A percentile compares a stretch with the other conserved stretches of the same genome.
Evolutionary conservation across 805 yeast genomes (phyloP).

Genomic region (Barnettozyma wickerhamii): DNA sequence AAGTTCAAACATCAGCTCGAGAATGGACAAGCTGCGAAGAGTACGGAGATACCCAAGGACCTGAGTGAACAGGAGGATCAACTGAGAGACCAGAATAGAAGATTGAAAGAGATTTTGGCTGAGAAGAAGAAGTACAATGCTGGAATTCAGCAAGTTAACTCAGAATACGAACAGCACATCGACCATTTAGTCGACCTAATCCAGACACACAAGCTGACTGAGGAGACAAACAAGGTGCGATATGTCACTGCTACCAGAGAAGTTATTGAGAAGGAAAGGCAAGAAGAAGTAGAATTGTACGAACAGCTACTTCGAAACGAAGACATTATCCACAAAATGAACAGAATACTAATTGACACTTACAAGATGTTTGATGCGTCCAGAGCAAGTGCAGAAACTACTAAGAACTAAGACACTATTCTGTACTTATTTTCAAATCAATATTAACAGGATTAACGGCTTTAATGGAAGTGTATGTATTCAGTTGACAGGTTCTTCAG

Average conservation of each 20-base stretch:
- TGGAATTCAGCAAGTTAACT: conserved; percentile 8
- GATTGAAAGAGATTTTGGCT: conserved; percentile 13
- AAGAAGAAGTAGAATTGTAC: conserved; percentile 13
- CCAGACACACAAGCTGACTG: conserved; percentile 6
- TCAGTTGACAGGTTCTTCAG: too few relatives aligned
- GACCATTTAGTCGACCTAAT: conserved; percentile 7
- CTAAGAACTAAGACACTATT: too few relatives aligned
- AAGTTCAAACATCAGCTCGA: neutral
- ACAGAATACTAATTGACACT: conserved; percentile 9
- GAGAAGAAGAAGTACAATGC: conserved; percentile 7
- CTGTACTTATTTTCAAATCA: too few relatives aligned
- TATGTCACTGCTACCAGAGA: conserved; percentile 2
- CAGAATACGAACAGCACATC: conserved; percentile 15
- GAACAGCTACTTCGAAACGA: conserved; percentile 12
- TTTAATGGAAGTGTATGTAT: too few relatives aligned
- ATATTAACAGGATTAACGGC: too few relatives aligned
- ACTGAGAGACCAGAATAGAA: conserved; percentile 14
- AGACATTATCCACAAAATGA: conserved; percentile 8
- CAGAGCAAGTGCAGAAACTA: conserved; percentile 4
- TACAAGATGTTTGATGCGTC: conserved; percentile 7
- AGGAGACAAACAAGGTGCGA: conserved; percentile 5
- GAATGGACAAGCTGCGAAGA: neutral
- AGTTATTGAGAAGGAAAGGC: conserved; percentile 6
- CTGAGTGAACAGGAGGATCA: conserved; percentile 4
- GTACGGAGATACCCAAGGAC: neutral